A percentile compares a stretch with the other conserved stretches of the same genome.
These are phyloP conservation scores for Pseudozyma sp. DNA, from an alignment of 1,284 basidiomycete species.

Conservation along the genomic window DNA sequence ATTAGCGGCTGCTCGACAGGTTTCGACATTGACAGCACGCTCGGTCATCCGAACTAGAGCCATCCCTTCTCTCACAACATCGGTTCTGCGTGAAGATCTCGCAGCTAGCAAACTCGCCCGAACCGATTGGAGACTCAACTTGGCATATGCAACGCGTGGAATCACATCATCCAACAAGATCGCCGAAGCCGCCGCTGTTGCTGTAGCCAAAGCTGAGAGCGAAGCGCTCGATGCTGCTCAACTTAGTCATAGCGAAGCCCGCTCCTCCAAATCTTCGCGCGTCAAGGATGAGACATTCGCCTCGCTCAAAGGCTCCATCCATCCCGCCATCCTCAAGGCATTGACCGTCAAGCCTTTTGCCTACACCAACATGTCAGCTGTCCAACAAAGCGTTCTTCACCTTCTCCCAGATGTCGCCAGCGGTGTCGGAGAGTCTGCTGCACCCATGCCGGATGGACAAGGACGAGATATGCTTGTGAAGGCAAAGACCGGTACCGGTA, in stretches of 20 bases:
- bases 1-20: conserved; percentile 23
- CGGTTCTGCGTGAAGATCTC: conserved; percentile 3
- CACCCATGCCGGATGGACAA: conserved; percentile 57
- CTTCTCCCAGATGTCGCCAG: conserved; percentile 72
- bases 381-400: conserved; percentile 82
- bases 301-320: conserved; percentile 52
- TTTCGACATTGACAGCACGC: conserved; percentile 27
- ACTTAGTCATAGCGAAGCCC: background rate
- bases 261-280: conserved; percentile 6
- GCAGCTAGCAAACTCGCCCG: conserved; percentile 3
- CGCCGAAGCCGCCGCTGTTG: conserved; percentile 15
- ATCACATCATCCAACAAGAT: conserved; percentile 26
- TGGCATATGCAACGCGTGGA: conserved; percentile 21
- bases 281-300: conserved; percentile 50
- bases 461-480: conserved; percentile 68
- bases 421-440: conserved; percentile 21
- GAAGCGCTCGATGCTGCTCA: background rate
- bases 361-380: conserved; percentile 81
- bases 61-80: conserved; percentile 2
- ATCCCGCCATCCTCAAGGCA: conserved; percentile 57
- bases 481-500: conserved; percentile 68
- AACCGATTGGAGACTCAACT: conserved; percentile 2
- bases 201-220: background rate
- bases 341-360: conserved; percentile 75
- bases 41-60: conserved; percentile 17